phyloP scores from a whole-genome alignment of 495 filamentous ascomycete species.

The Neurospora sp. region DNA sequence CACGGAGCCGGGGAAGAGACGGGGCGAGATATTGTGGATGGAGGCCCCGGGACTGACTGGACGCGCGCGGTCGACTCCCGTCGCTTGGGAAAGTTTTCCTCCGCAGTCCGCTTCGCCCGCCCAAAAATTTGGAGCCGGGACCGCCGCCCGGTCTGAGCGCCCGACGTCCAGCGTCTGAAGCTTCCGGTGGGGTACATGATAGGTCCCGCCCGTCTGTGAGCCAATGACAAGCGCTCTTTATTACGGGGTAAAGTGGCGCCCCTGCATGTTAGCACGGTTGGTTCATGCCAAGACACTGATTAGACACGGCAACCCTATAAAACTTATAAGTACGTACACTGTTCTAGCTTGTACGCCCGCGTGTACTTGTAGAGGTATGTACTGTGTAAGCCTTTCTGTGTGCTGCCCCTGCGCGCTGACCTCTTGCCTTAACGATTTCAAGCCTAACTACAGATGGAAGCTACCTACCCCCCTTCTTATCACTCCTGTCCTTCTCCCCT shows the following conservation, averaged over 20 bases:
- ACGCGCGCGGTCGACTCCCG: not conserved
- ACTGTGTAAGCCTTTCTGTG: not conserved
- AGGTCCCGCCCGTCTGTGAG: not conserved
- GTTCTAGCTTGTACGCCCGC: not conserved
- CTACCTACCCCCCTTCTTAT: not conserved
- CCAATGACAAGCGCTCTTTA: not conserved
- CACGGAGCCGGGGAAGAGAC: slow-evolving; percentile 3
- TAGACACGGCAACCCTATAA: not conserved
- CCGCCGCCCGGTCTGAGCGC: slow-evolving; percentile 6
- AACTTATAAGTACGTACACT: not conserved
- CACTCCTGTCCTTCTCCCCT: not conserved
- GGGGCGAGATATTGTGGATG: not conserved
- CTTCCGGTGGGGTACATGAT: not conserved
- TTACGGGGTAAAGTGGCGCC: not conserved
- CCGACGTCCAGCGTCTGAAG: slow-evolving; percentile 1
- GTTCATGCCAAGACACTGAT: not conserved
- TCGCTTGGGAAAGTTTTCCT: slow-evolving; percentile 16
- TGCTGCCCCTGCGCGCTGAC: not conserved
- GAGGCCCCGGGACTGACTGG: not conserved
- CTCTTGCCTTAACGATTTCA: not conserved
- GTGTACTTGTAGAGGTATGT: too few species aligned
- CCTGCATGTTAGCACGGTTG: not conserved
- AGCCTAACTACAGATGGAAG: not conserved
- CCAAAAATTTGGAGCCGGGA: slow-evolving; percentile 5
- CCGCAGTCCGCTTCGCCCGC: not conserved